These are phyloP conservation scores for Yarrowia sp. DNA, from an alignment of 805 yeast species.

Conservation along the genomic window DNA sequence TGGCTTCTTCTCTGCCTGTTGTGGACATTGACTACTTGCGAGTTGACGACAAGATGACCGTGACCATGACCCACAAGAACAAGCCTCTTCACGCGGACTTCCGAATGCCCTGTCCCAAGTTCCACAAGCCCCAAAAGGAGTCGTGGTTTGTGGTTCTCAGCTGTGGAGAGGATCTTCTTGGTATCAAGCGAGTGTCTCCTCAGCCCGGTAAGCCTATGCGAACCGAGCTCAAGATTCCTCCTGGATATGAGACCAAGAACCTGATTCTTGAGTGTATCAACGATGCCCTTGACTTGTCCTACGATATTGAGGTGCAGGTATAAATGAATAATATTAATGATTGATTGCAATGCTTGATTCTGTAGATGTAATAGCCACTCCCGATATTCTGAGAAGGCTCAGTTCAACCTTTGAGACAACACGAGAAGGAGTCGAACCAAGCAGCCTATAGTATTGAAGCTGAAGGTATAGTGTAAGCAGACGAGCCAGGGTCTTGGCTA, in stretches of 20 bases:
- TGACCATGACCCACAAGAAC: conserved; percentile 43
- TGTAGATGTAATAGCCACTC: too few species aligned
- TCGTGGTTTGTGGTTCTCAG: conserved; percentile 83
- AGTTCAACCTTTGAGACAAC: background rate
- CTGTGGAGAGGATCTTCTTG: conserved; percentile 62
- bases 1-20: conserved; percentile 67
- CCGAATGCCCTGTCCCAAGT: conserved; percentile 75
- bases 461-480: conserved; percentile 7
- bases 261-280: conserved; percentile 41
- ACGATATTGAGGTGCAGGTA: conserved; percentile 39
- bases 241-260: conserved; percentile 24
- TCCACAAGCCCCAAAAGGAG: conserved; percentile 90
- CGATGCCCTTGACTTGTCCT: conserved; percentile 43
- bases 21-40: conserved; percentile 52
- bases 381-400: background rate
- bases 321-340: background rate
- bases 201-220: conserved; percentile 32
- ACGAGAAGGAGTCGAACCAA: background rate
- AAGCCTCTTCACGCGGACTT: conserved; percentile 57
- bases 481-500: conserved; percentile 22
- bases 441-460: conserved; percentile 4
- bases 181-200: conserved; percentile 68
- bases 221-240: conserved; percentile 21
- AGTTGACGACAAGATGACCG: conserved; percentile 33
- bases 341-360: too few species aligned